Evolutionary conservation across 345 rosid genomes (phyloP).

Genomic region (Eucalyptus grandis): DNA sequence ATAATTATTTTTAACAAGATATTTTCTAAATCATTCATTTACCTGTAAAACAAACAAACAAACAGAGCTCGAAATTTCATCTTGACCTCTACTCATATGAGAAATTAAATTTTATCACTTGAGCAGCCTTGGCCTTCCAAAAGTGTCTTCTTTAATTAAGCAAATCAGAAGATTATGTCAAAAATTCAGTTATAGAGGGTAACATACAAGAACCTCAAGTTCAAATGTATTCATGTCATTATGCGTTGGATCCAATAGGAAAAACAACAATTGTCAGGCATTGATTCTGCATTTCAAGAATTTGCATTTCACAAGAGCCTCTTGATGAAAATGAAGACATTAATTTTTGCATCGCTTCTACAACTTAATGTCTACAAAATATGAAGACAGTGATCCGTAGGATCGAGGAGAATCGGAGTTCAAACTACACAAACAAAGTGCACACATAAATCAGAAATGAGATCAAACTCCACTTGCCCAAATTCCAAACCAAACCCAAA

Average conservation of each 20-base stretch:
- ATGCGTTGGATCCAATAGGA: background rate
- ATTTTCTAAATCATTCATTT: no score
- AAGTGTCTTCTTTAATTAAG: background rate
- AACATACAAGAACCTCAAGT: background rate
- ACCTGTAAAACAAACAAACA: no score
- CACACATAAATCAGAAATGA: background rate
- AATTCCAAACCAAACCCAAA: background rate
- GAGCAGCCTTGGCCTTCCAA: background rate
- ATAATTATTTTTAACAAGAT: no score
- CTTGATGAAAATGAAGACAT: background rate
- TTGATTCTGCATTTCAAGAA: background rate
- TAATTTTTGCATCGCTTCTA: background rate
- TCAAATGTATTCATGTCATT: background rate
- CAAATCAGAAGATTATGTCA: background rate
- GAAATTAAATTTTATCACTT: background rate
- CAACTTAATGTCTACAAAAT: background rate
- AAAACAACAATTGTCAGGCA: background rate
- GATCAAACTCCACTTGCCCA: background rate
- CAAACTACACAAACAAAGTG: background rate
- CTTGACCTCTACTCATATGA: background rate
- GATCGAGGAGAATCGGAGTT: background rate
- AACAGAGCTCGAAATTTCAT: background rate
- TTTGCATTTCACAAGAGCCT: background rate
- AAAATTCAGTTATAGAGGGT: background rate
- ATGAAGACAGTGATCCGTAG: background rate